phyloP scores from a whole-genome alignment of 108 stramenopile genomes.

The Stephanodiscus triporus region DNA sequence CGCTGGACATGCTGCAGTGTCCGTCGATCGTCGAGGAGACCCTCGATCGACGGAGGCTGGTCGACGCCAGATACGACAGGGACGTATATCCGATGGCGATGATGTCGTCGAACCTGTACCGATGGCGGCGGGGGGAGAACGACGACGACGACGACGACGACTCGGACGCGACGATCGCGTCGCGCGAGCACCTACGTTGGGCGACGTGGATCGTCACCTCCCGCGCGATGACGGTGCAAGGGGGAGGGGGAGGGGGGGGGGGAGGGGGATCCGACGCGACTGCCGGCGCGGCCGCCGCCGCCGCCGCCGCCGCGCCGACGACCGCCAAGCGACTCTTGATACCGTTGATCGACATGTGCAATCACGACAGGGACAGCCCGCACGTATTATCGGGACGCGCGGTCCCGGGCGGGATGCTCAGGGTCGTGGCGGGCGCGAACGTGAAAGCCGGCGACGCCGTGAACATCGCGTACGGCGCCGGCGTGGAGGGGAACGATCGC shows the following conservation, averaged over 20 bases:
- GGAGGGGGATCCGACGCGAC: too few species aligned
- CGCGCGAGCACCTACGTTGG: slow-evolving; percentile 61
- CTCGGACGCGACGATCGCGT: slow-evolving; percentile 24
- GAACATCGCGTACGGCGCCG: slow-evolving; percentile 78
- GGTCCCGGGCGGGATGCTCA: slow-evolving; percentile 64
- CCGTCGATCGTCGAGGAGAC: slow-evolving; percentile 70
- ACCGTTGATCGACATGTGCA: slow-evolving; percentile 85
- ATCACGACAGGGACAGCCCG: slow-evolving; percentile 70
- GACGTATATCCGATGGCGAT: slow-evolving; percentile 54
- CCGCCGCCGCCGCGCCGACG: too few species aligned
- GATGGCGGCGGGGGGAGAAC: slow-evolving; percentile 43
- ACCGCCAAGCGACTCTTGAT: slow-evolving; percentile 69
- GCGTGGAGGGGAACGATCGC: slow-evolving; percentile 72
- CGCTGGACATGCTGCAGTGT: slow-evolving; percentile 67
- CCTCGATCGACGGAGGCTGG: slow-evolving; percentile 42
- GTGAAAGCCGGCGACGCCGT: slow-evolving; percentile 71
- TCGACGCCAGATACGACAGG: slow-evolving; percentile 52
- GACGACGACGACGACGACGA: slow-evolving; percentile 3
- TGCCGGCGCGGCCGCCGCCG: too few species aligned
- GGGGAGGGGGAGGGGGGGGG: too few species aligned
- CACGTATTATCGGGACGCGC: slow-evolving; percentile 79
- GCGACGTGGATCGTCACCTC: slow-evolving; percentile 76
- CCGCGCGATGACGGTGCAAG: slow-evolving; percentile 74
- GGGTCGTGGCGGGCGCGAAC: slow-evolving; percentile 73
- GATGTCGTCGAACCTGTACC: slow-evolving; percentile 58